Percentiles rank a stretch among this genome's conserved stretches.
phyloP scores from a whole-genome alignment of 495 filamentous ascomycete genomes.

The Xylaria sp. region DNA sequence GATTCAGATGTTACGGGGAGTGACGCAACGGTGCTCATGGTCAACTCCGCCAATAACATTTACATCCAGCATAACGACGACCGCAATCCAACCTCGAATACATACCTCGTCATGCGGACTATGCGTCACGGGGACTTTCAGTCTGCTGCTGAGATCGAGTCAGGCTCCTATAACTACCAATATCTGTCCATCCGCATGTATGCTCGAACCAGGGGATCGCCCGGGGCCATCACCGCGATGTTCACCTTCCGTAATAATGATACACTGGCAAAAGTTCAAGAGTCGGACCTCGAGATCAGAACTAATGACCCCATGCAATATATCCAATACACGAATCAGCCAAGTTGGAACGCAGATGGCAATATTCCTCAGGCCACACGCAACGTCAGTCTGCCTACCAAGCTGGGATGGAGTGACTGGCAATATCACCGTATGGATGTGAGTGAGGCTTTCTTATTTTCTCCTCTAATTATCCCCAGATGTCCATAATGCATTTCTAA shows the following conservation, averaged over 20 bases:
- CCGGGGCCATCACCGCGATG: slow-evolving; percentile 70
- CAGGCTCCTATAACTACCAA: slow-evolving; percentile 56
- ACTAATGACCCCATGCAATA: slow-evolving; percentile 62
- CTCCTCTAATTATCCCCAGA: not conserved
- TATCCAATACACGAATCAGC: slow-evolving; percentile 79
- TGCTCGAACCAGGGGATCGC: slow-evolving; percentile 56
- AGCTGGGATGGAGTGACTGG: slow-evolving; percentile 67
- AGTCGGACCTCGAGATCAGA: slow-evolving; percentile 79
- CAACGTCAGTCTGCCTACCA: slow-evolving; percentile 52
- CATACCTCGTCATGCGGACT: slow-evolving; percentile 69
- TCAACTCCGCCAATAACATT: slow-evolving; percentile 70
- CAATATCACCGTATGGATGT: slow-evolving; percentile 70
- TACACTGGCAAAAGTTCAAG: slow-evolving; percentile 60
- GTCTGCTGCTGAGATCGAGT: slow-evolving; percentile 70
- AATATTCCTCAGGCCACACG: slow-evolving; percentile 53
- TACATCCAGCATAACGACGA: slow-evolving; percentile 61
- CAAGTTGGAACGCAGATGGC: slow-evolving; percentile 54
- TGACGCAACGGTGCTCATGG: slow-evolving; percentile 59
- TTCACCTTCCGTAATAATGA: slow-evolving; percentile 64
- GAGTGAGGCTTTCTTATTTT: not conserved
- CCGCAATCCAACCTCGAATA: slow-evolving; percentile 43
- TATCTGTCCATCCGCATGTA: slow-evolving; percentile 69
- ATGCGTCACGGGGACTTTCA: slow-evolving; percentile 62
- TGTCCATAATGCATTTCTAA: not conserved
- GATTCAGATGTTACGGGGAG: slow-evolving; percentile 44